Evolutionary conservation across 805 yeast genomes (phyloP).

Genomic region (Wickerhamiella vanderwaltii): DNA sequence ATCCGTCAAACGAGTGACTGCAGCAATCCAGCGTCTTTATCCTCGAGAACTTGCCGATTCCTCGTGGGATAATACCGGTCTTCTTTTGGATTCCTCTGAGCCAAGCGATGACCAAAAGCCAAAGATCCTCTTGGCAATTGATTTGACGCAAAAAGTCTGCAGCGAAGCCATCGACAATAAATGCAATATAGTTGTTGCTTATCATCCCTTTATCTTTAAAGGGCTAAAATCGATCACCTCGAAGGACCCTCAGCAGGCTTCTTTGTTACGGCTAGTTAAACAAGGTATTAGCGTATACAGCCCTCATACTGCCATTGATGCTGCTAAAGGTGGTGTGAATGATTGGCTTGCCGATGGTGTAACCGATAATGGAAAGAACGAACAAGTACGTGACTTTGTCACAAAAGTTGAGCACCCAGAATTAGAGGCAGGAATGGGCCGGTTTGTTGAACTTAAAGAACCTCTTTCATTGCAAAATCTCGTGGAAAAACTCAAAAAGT

Average conservation of each 20-base stretch:
- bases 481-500: conserved; percentile 40
- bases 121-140: conserved; percentile 58
- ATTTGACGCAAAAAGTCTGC: conserved; percentile 70
- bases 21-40: conserved; percentile 53
- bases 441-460: conserved; percentile 40
- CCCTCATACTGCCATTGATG: conserved; percentile 95
- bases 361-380: conserved; percentile 23
- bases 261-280: conserved; percentile 58
- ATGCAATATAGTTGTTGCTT: conserved; percentile 59
- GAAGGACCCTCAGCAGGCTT: conserved; percentile 70
- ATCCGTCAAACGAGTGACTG: conserved; percentile 14
- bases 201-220: conserved; percentile 88
- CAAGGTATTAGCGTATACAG: conserved; percentile 79
- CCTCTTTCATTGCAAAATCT: conserved; percentile 36
- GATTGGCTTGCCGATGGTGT: conserved; percentile 74
- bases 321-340: conserved; percentile 85
- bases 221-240: conserved; percentile 65
- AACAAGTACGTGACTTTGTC: conserved; percentile 30
- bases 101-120: conserved; percentile 16
- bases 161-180: conserved; percentile 61
- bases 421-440: conserved; percentile 66
- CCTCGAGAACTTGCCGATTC: conserved; percentile 74
- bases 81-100: conserved; percentile 57
- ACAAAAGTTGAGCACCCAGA: conserved; percentile 33
- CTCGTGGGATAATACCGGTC: conserved; percentile 93